phyloP scores from a whole-genome alignment of 345 rosid species.

The Sonneratia caseolaris region DNA sequence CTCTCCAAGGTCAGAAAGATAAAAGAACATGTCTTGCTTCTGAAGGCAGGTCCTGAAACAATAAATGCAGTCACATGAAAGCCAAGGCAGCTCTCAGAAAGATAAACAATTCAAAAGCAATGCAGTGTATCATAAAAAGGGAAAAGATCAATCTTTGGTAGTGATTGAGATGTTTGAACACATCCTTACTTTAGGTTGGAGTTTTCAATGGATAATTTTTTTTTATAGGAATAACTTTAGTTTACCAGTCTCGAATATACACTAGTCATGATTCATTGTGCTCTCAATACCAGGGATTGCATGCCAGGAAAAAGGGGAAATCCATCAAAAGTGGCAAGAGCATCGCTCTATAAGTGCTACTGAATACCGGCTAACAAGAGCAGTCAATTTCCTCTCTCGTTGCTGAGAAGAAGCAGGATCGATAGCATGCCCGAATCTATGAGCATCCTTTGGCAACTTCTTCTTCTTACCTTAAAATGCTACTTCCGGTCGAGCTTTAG shows the following conservation, averaged over 20 bases:
- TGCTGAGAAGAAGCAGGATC: background rate
- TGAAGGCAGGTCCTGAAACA: background rate
- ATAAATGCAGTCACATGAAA: background rate
- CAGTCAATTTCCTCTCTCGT: background rate
- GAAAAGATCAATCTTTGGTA: too few species aligned
- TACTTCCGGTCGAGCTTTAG: conserved; percentile 3
- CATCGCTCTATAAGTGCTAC: background rate
- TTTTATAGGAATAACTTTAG: too few species aligned
- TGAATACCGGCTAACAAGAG: background rate
- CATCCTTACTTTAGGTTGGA: too few species aligned
- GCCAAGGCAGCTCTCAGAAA: background rate
- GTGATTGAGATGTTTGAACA: too few species aligned
- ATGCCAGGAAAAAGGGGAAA: too few species aligned
- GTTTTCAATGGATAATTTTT: too few species aligned
- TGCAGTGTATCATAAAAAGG: background rate
- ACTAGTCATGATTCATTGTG: too few species aligned
- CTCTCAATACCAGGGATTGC: too few species aligned
- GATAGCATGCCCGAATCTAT: background rate
- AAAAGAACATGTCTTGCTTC: conserved; percentile 5
- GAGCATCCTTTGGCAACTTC: background rate
- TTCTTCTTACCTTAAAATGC: background rate
- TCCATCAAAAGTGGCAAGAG: background rate
- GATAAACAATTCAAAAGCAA: background rate
- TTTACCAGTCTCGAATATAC: too few species aligned
- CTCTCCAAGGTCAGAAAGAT: background rate